Percentiles rank a stretch among this genome's conserved stretches.
These are phyloP conservation scores for Quercus mongolica DNA, from an alignment of 306 rosid species.

Conservation along the genomic window DNA sequence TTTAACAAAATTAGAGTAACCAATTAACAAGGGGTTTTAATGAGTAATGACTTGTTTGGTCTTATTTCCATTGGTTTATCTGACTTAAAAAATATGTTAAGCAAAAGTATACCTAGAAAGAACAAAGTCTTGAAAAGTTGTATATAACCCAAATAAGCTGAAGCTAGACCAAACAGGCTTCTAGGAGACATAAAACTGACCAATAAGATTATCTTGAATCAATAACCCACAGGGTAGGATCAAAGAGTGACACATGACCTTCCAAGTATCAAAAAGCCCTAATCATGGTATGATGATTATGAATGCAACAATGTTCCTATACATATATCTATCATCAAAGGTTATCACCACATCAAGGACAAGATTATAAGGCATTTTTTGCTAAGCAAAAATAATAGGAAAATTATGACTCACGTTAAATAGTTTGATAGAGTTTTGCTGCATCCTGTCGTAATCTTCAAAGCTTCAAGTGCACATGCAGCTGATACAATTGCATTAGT, in stretches of 20 bases:
- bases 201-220: not conserved
- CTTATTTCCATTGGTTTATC: no score
- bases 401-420: constrained; percentile 49
- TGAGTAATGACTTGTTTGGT: not conserved
- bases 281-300: not conserved
- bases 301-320: not conserved
- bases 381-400: not conserved
- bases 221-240: not conserved
- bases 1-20: not conserved
- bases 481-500: constrained; percentile 98
- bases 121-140: no score
- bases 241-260: not conserved
- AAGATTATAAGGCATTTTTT: not conserved
- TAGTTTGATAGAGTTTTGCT: constrained; percentile 93
- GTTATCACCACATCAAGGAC: not conserved
- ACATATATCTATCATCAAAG: not conserved
- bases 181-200: not conserved
- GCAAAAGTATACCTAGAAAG: no score
- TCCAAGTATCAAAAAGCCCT: not conserved
- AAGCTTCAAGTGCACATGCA: constrained; percentile 90
- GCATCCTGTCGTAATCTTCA: constrained; percentile 90
- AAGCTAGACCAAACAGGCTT: no score
- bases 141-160: no score
- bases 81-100: no score
- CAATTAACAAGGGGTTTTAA: not conserved